phyloP scores from a whole-genome alignment of 2,329 filamentous ascomycete genomes.

The Arthrobotrys iridis region DNA sequence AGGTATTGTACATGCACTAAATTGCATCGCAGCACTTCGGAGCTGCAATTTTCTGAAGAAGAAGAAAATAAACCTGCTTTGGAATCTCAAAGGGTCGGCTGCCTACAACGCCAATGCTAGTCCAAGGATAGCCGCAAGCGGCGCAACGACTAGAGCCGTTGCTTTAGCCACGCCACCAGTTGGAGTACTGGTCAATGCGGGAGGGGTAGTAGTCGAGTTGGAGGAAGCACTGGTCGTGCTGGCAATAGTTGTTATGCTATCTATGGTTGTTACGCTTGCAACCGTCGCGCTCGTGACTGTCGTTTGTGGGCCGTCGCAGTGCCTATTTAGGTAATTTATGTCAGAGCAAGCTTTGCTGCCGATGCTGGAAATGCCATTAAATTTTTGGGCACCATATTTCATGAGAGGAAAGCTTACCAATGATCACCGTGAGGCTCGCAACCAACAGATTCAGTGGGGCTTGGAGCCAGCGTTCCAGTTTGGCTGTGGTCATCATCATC shows the following conservation, averaged over 20 bases:
- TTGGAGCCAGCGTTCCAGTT: conserved; percentile 1
- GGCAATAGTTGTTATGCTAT: not conserved
- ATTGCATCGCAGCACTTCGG: conserved; percentile 6
- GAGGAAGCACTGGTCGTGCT: not conserved
- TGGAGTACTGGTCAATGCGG: conserved; percentile 1
- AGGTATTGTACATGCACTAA: conserved; percentile 12
- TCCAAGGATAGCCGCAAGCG: conserved; percentile 17
- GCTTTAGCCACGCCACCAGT: conserved; percentile 4
- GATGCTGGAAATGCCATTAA: no score
- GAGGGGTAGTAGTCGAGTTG: not conserved
- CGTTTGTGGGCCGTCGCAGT: conserved; percentile 3
- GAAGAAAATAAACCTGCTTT: not conserved
- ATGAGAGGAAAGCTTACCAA: conserved; percentile 13
- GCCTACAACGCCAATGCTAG: conserved; percentile 25
- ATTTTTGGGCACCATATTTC: no score
- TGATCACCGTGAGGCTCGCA: conserved; percentile 12
- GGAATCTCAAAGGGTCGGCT: not conserved
- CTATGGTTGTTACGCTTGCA: not conserved
- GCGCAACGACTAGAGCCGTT: conserved; percentile 8
- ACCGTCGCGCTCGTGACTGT: not conserved
- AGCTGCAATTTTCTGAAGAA: not conserved
- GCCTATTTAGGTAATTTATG: not conserved
- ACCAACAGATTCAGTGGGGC: conserved; percentile 3
- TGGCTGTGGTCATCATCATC: conserved; percentile 9
- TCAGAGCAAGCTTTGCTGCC: not conserved